Evolutionary conservation across 345 rosid genomes (phyloP).

Genomic region (Erodium maritimum): DNA sequence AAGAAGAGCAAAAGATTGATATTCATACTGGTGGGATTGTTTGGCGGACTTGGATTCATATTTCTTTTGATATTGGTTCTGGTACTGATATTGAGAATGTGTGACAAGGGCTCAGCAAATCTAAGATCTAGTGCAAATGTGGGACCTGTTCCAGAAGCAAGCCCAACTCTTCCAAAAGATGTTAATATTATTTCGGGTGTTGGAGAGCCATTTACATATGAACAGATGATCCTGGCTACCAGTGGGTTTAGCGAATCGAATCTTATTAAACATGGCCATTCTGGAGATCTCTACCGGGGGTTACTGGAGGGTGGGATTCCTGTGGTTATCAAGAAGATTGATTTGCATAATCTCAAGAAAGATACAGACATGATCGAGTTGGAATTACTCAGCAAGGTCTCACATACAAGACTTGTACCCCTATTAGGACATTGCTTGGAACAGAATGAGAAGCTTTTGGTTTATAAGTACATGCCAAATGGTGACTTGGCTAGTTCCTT

Average conservation of each 20-base stretch:
- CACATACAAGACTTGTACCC: slow-evolving; percentile 61
- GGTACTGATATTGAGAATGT: slow-evolving; percentile 24
- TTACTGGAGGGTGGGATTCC: slow-evolving; percentile 43
- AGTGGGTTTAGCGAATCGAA: slow-evolving; percentile 41
- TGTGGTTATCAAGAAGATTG: slow-evolving; percentile 55
- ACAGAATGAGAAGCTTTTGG: slow-evolving; percentile 60
- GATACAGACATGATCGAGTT: slow-evolving; percentile 48
- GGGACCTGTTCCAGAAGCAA: slow-evolving; percentile 54
- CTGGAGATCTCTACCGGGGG: slow-evolving; percentile 73
- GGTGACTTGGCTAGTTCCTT: slow-evolving; percentile 69
- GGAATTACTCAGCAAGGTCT: slow-evolving; percentile 58
- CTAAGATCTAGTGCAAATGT: slow-evolving; percentile 36
- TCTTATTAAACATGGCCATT: slow-evolving; percentile 73
- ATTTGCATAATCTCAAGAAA: slow-evolving; percentile 31
- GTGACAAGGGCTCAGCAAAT: slow-evolving; percentile 16
- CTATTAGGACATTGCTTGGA: slow-evolving; percentile 76
- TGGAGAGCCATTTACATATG: slow-evolving; percentile 54
- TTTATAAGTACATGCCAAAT: slow-evolving; percentile 73
- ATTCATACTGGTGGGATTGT: slow-evolving; percentile 33
- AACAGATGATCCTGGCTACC: slow-evolving; percentile 52
- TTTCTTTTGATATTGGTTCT: slow-evolving; percentile 26
- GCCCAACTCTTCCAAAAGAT: slow-evolving; percentile 27
- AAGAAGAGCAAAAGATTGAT: slow-evolving; percentile 28
- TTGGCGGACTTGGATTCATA: slow-evolving; percentile 40
- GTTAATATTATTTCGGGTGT: slow-evolving; percentile 30